These are phyloP conservation scores for Beauveria medogensis DNA, from an alignment of 2,329 filamentous ascomycete species.

Conservation along the genomic window DNA sequence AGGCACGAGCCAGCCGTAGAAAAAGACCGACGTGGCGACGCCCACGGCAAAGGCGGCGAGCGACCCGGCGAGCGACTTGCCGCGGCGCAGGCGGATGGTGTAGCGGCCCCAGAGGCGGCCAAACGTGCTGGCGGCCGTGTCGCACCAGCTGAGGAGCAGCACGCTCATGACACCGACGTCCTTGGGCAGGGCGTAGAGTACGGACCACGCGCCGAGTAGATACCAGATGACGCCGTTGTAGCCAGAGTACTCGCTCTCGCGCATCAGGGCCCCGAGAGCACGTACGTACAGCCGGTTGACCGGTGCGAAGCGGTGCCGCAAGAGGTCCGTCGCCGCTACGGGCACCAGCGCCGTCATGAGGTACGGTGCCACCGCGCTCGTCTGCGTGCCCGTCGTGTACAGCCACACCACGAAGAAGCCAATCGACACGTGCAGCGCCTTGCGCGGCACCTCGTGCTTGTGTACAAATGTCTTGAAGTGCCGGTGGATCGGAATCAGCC, in stretches of 20 bases:
- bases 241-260: constrained; percentile 85
- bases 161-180: constrained; percentile 86
- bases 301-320: constrained; percentile 72
- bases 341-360: constrained; percentile 75
- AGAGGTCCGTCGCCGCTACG: constrained; percentile 70
- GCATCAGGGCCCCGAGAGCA: constrained; percentile 83
- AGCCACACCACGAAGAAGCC: constrained; percentile 87
- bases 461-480: constrained; percentile 90
- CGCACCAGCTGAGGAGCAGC: constrained; percentile 91
- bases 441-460: constrained; percentile 93
- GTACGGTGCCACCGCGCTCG: constrained; percentile 70
- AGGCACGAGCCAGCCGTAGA: constrained; percentile 82
- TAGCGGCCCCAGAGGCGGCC: constrained; percentile 84
- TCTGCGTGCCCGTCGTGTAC: constrained; percentile 72
- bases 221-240: constrained; percentile 99
- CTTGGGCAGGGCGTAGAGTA: constrained; percentile 83
- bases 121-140: constrained; percentile 92
- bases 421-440: constrained; percentile 89
- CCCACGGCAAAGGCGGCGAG: constrained; percentile 77
- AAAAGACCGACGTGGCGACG: constrained; percentile 71
- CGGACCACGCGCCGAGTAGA: constrained; percentile 80
- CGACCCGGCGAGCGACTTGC: constrained; percentile 88
- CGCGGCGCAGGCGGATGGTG: constrained; percentile 73
- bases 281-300: constrained; percentile 86
- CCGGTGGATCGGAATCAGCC: constrained; percentile 88